These are phyloP conservation scores for Fusarium avenaceum DNA, from an alignment of 2,329 filamentous ascomycete species.

Conservation along the genomic window DNA sequence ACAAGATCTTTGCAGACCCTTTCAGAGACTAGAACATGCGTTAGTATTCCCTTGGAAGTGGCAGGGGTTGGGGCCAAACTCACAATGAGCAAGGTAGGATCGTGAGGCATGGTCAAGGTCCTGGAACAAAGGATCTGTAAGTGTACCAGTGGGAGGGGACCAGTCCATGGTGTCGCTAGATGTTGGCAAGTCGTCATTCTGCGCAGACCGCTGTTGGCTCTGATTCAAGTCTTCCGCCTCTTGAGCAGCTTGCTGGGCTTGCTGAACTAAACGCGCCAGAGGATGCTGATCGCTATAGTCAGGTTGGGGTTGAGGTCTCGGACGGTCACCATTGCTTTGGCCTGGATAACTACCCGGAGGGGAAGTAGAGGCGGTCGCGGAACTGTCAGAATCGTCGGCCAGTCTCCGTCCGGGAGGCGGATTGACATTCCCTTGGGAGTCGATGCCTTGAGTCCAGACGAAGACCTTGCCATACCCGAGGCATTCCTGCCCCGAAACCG, in stretches of 20 bases:
- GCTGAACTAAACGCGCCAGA: constrained; percentile 34
- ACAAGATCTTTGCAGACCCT: constrained; percentile 68
- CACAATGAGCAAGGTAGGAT: constrained; percentile 66
- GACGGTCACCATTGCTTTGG: constrained; percentile 23
- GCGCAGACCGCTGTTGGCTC: constrained; percentile 7
- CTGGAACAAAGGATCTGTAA: constrained; percentile 69
- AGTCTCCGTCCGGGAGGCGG: constrained; percentile 47
- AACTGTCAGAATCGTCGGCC: constrained; percentile 39
- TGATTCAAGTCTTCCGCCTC: constrained; percentile 35
- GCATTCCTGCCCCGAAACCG: constrained; percentile 67
- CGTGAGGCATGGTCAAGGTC: constrained; percentile 62
- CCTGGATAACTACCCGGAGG: constrained; percentile 15
- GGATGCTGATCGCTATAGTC: constrained; percentile 42
- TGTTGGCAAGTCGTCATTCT: constrained; percentile 8
- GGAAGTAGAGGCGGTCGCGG: constrained; percentile 27
- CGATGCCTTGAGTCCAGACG: constrained; percentile 69
- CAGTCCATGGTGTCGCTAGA: constrained; percentile 33
- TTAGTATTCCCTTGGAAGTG: constrained; percentile 44
- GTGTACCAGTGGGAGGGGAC: constrained; percentile 46
- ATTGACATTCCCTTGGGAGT: constrained; percentile 62
- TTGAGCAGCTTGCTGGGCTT: constrained; percentile 34
- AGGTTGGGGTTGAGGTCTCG: constrained; percentile 35
- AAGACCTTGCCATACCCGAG: constrained; percentile 73
- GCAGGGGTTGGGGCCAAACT: constrained; percentile 24
- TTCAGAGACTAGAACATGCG: constrained; percentile 56